phyloP scores from a whole-genome alignment of 169 alveolate species.

The Plasmodium coatneyi region DNA sequence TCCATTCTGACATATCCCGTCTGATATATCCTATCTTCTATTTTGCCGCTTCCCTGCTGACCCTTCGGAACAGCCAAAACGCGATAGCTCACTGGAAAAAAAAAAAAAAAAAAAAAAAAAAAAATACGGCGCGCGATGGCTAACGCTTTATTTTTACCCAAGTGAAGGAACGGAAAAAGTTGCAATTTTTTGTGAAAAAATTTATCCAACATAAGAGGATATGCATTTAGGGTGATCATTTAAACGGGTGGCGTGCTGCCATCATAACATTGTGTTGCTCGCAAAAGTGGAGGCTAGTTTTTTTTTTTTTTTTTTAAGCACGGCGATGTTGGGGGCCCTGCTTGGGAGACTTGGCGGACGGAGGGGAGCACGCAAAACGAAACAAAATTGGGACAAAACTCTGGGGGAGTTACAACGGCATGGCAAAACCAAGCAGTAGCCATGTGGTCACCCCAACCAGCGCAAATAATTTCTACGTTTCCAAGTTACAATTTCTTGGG shows the following conservation, averaged over 20 bases:
- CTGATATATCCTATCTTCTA: not conserved
- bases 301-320: not conserved
- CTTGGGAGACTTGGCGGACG: not conserved
- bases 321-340: not conserved
- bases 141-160: not conserved
- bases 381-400: not conserved
- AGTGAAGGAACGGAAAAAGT: not conserved
- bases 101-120: no score
- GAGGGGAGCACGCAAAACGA: not conserved
- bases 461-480: no score
- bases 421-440: not conserved
- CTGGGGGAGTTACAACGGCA: not conserved
- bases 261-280: not conserved
- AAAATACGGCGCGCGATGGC: not conserved
- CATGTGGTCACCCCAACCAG: no score
- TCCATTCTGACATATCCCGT: not conserved
- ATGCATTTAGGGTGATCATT: not conserved
- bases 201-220: not conserved
- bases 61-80: not conserved
- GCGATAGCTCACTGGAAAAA: not conserved
- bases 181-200: not conserved
- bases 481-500: not conserved
- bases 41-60: not conserved
- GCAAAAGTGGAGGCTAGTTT: not conserved
- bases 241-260: not conserved